Evolutionary conservation across 2,329 filamentous ascomycete species (phyloP), one percentile per base, ranked within the genome.

Genomic region (Tolypocladium sp.): DNA sequence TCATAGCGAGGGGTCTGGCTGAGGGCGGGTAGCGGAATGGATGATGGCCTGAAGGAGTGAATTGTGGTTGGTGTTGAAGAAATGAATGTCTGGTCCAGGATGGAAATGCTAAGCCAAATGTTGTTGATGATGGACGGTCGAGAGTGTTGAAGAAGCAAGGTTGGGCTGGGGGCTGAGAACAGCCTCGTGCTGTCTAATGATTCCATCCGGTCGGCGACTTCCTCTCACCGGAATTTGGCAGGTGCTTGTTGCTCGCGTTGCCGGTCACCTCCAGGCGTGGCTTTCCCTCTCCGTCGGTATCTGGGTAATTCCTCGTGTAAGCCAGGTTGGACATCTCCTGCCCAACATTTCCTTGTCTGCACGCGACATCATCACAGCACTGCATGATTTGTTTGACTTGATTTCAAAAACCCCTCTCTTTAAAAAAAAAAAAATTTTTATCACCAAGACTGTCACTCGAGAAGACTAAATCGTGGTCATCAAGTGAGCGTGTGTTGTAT

Each of bases 31-130:
- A 10, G 1, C 22, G 30, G 15, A 35, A 52, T 35, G 4, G 17
- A 53, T 15, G 49, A 13, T 53, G 17, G 17, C n/a, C 20, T 35
- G 20, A 52, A 52, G 17, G 49, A n/a, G 20, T n/a, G 9, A 35
- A 22, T n/a, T 4, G 49, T 35, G 9, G 17, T 35, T 35, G 49
- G 49, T 20, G 27, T n/a, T 13, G 25, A 51, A 41, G 54, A 55
- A 42, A 52, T 42, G 56, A 56, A 25, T 37, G 53, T 55, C 35
- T 60, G 51, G 55, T 56, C 22, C 22, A 54, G 22, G 51, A 52
- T 22, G 49, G 15, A 46, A 57, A 46, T n/a, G 49, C n/a, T 58
- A 52, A 42, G 52, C n/a, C 9, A 51, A 60, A 57, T 57, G 41
- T 8, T 56, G 25, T 4, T 15, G 54, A 35, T 27, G 54, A 20